Evolutionary conservation across 2,329 filamentous ascomycete species (phyloP), one percentile per base, ranked within the genome.

Genomic region (Aspergillus hiratsukae): DNA sequence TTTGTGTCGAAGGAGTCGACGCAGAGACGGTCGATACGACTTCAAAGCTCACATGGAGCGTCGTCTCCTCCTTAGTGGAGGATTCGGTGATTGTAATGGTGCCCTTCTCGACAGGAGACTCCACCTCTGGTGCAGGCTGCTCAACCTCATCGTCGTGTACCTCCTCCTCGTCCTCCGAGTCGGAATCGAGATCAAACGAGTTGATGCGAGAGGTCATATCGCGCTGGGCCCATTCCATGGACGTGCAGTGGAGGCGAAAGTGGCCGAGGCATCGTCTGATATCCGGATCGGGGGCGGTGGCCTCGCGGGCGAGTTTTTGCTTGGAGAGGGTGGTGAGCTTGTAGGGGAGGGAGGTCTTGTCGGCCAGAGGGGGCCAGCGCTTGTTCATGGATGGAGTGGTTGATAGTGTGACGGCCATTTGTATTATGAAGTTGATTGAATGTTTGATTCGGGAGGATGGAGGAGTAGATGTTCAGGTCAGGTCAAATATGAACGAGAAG

Each of bases 171-270:
- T 49, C 50, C n/a, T 59, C 65, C 60, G 27, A 48, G 25, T 72
- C 69, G 31, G n/a, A 23, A 17, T 69, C 70, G 28, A 72, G 64
- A n/a, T 72, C 70, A 10, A 72, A 69, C 7, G 70, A 69, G 55
- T 69, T 72, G 58, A 72, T 72, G 31, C 69, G 67, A 35, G 69
- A 66, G 23, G 69, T 69, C 67, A 71, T 70, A 19, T 72, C 70
- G 48, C 70, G 67, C 53, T 72, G 69, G 0, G 69, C 68, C 69
- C 67, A 71, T 45, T 66, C 60, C 51, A 72, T 66, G 1, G 70
- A 72, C 46, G 64, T 65, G 52, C 65, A 66, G 56, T 72, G 70
- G 28, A 72, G 61, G 6, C 69, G 68, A 59, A 71, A 71, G 59
- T 72, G 70, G 9, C 64, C 66, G 37, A 72, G 68, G 48, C 70